Evolutionary conservation across 352 stramenopile genomes (phyloP), one percentile per base, ranked within the genome.

Genomic region (Globisporangium mamillatum): DNA sequence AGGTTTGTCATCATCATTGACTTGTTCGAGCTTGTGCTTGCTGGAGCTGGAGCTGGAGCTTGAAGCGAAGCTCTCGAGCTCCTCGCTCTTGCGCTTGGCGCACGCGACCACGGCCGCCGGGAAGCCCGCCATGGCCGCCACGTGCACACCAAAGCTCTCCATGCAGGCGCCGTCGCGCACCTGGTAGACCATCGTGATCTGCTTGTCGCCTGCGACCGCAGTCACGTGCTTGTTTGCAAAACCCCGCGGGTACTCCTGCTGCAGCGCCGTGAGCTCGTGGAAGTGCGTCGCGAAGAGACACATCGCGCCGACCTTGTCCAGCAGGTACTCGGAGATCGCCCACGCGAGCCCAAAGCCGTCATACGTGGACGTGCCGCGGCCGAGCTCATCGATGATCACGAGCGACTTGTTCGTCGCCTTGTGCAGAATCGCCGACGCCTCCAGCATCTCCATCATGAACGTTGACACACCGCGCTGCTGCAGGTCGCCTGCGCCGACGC

Each of bases 381-480:
- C 98, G 5, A 99, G 82, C 77, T 99, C 98, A 78, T 99, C 98
- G 73, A 99, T 99, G 66, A 99, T 99, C 63, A 99, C 97, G 41
- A 99, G 82, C 59, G 93, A 98, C 9, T 80, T 78, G 63, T 88
- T 82, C 1, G 96, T 98, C 0, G 96, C 97, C 68, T 95, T 97
- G 75, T 96, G 87, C 50, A 99, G 75, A 72, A 99, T 99, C 18
- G 92, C 90, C 0, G 92, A 94, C 9, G 98, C 94, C 75, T 99
- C 98, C 10, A 99, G 79, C 98, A 99, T 99, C 81, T 99, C 98
- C 59, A 98, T 95, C 98, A 99, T 99, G 76, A 99, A 99, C 18
- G 98, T 99, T 10, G 95, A 99, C 54, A 99, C 97, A 44, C 98
- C 98, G 18, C 93, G 84, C 70, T 99, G 93, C 78, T 99, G 97